Conservation (phyloP, 495 filamentous ascomycete species). For the Thermothielavioides terrestris region DNA sequence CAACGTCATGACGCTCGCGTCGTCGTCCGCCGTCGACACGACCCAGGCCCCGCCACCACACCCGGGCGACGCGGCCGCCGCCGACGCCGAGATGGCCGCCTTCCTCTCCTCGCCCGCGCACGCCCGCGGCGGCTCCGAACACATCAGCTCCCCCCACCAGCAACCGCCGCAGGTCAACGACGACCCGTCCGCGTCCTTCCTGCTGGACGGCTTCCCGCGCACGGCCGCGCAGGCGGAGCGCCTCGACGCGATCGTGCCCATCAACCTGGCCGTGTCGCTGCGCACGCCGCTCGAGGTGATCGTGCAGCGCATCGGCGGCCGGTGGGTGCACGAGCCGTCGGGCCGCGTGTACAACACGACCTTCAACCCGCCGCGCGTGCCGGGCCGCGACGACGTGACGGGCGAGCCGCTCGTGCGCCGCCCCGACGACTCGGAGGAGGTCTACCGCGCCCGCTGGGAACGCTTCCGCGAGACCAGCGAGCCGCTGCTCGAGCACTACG, state of each 20-base stretch:
- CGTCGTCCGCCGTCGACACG: slow-evolving; percentile 23
- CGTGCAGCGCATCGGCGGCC: slow-evolving; percentile 75
- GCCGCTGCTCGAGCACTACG: slow-evolving; percentile 82
- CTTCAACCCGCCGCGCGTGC: slow-evolving; percentile 75
- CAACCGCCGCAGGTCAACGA: slow-evolving; percentile 47
- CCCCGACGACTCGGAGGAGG: slow-evolving; percentile 76
- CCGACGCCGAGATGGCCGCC: slow-evolving; percentile 25
- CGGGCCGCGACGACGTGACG: slow-evolving; percentile 82
- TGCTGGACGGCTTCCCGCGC: slow-evolving; percentile 93
- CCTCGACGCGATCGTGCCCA: slow-evolving; percentile 71
- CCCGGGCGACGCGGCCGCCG: slow-evolving; percentile 11
- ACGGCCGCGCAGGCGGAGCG: slow-evolving; percentile 70
- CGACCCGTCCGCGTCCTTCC: slow-evolving; percentile 73
- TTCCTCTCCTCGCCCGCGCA: slow-evolving; percentile 36
- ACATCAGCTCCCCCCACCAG: too few species aligned
- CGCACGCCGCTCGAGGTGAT: slow-evolving; percentile 67
- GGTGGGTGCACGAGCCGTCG: slow-evolving; percentile 90
- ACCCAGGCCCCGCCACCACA: too few species aligned
- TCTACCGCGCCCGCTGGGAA: slow-evolving; percentile 68
- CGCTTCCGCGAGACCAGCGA: slow-evolving; percentile 82
- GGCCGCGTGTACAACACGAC: slow-evolving; percentile 90
- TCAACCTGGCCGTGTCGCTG: slow-evolving; percentile 78
- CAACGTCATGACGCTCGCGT: slow-evolving; percentile 38
- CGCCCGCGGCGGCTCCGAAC: slow-evolving; percentile 23
- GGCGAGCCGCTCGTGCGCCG: slow-evolving; percentile 78